phyloP scores from a whole-genome alignment of 2,329 filamentous ascomycete species.

The Tolypocladium sp. region DNA sequence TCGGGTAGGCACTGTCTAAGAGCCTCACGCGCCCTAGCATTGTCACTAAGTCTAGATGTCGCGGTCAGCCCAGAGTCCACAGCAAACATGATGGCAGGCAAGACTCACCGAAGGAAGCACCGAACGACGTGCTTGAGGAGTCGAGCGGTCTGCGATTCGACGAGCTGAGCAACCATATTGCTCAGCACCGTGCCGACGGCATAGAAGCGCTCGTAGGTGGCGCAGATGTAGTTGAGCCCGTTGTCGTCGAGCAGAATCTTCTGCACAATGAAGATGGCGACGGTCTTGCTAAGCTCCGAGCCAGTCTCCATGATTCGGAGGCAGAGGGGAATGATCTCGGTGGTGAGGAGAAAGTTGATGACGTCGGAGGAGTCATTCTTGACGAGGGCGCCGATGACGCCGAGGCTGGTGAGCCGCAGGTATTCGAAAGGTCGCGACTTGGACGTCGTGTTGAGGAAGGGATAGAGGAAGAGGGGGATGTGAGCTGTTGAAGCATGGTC shows the following conservation, averaged over 20 bases:
- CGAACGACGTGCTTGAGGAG: conserved; percentile 95
- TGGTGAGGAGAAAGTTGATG: conserved; percentile 97
- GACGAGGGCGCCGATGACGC: conserved; percentile 91
- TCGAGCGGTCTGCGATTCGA: conserved; percentile 93
- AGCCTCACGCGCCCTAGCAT: conserved; percentile 88
- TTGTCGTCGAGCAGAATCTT: conserved; percentile 97
- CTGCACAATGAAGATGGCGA: conserved; percentile 98
- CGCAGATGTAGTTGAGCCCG: conserved; percentile 95
- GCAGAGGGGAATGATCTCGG: conserved; percentile 95
- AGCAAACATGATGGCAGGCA: background rate
- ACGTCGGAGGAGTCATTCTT: conserved; percentile 99
- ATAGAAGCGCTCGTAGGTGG: conserved; percentile 97
- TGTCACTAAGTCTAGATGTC: conserved; percentile 70
- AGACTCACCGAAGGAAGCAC: conserved; percentile 80
- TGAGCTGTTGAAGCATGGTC: conserved; percentile 53
- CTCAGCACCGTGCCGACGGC: conserved; percentile 94
- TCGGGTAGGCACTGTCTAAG: conserved; percentile 93
- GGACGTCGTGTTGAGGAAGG: conserved; percentile 96
- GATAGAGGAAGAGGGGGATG: conserved; percentile 94
- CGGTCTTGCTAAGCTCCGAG: conserved; percentile 95
- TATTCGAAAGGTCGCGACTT: conserved; percentile 98
- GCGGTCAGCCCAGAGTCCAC: conserved; percentile 7
- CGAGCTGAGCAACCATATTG: conserved; percentile 97
- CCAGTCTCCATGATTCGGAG: conserved; percentile 99
- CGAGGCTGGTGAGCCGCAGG: conserved; percentile 86